Evolutionary conservation across 164 flowering plant genomes (phyloP).

Genomic region (Macadamia integrifolia): DNA sequence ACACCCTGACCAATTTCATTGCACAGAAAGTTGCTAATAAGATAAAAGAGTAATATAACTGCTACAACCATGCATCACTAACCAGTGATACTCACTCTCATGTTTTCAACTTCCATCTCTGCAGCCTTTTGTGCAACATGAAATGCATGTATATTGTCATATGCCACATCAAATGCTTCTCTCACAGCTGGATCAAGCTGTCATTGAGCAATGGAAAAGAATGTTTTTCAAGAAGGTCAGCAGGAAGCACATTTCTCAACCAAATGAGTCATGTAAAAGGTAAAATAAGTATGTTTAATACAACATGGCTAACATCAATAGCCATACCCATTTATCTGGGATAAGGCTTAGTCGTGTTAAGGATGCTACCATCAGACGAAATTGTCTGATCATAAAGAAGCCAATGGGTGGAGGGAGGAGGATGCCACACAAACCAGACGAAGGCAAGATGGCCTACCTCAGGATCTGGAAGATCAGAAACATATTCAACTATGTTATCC

Average conservation of each 20-base stretch:
- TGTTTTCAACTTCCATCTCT: conserved; percentile 76
- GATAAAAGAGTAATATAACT: background rate
- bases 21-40: background rate
- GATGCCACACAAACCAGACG: background rate
- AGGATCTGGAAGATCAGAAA: conserved; percentile 80
- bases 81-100: conserved; percentile 50
- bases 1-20: conserved; percentile 60
- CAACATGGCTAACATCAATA: too few relatives aligned
- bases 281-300: too few relatives aligned
- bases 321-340: too few relatives aligned
- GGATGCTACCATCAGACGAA: background rate
- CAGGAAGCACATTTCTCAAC: background rate
- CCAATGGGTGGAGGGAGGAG: background rate
- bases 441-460: conserved; percentile 33
- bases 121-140: conserved; percentile 78
- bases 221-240: background rate
- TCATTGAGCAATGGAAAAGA: background rate
- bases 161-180: conserved; percentile 95
- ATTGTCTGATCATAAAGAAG: background rate
- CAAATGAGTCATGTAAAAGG: too few relatives aligned
- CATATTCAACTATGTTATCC: conserved; percentile 56
- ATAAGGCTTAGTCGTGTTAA: too few relatives aligned
- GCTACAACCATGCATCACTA: background rate
- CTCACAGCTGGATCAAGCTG: conserved; percentile 73
- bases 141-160: conserved; percentile 87